Conservation (phyloP, 2,329 filamentous ascomycete genomes). For the Tolypocladium guangdongense region DNA sequence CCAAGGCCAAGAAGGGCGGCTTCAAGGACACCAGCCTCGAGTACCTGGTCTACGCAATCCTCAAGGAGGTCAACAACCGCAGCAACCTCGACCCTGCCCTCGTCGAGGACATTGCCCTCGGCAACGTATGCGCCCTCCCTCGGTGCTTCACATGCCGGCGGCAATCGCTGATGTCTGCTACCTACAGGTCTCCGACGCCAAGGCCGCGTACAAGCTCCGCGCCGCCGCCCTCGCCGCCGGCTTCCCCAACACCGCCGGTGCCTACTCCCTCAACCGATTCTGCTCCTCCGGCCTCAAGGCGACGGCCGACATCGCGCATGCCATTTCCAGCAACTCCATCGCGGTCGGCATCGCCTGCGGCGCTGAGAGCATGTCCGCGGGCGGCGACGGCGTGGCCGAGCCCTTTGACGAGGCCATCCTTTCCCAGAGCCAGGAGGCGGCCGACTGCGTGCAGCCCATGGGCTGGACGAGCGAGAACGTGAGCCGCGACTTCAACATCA, state of each 20-base stretch:
- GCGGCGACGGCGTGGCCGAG: conserved; percentile 57
- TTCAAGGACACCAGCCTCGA: conserved; percentile 93
- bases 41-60: conserved; percentile 69
- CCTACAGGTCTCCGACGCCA: conserved; percentile 63
- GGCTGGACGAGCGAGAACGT: conserved; percentile 98
- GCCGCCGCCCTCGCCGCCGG: conserved; percentile 83
- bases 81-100: conserved; percentile 69
- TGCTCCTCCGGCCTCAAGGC: conserved; percentile 95
- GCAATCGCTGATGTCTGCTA: background rate
- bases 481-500: conserved; percentile 76
- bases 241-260: conserved; percentile 80
- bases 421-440: conserved; percentile 59
- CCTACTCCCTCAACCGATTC: conserved; percentile 84
- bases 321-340: conserved; percentile 71
- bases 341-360: conserved; percentile 81
- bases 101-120: conserved; percentile 83
- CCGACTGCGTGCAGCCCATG: conserved; percentile 90
- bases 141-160: background rate
- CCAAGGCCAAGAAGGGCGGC: conserved; percentile 82
- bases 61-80: conserved; percentile 64
- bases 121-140: conserved; percentile 53
- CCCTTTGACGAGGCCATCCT: conserved; percentile 72
- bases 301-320: conserved; percentile 85
- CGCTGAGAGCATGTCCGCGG: conserved; percentile 75
- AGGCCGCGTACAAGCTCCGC: conserved; percentile 84